These are phyloP conservation scores for Acer saccharum DNA, from an alignment of 345 rosid species.

Conservation along the genomic window DNA sequence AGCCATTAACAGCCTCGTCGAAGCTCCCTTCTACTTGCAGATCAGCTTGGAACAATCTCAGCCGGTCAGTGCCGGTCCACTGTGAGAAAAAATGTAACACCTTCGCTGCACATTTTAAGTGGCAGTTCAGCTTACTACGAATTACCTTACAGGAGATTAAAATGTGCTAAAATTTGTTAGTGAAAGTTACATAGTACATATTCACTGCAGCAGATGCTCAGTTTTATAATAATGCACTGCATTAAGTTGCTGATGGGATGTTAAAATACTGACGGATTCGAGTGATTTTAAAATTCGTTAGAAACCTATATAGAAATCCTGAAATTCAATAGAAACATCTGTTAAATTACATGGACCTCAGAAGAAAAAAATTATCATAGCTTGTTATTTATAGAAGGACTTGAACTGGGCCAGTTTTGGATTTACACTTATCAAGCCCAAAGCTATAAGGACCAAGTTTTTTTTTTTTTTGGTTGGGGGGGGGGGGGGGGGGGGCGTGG, in stretches of 20 bases:
- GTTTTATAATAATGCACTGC: background rate
- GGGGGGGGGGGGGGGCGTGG: no score
- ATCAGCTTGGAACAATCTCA: slow-evolving; percentile 75
- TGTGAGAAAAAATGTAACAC: slow-evolving; percentile 34
- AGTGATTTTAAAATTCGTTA: background rate
- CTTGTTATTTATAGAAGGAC: background rate
- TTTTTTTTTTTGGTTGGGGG: no score
- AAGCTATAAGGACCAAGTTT: no score
- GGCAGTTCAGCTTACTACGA: background rate
- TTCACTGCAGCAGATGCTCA: background rate
- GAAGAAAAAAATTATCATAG: background rate
- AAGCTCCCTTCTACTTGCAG: slow-evolving; percentile 74
- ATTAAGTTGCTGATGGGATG: no score
- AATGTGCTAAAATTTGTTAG: background rate
- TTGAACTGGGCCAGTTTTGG: background rate
- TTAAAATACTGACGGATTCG: no score
- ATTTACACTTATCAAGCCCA: background rate
- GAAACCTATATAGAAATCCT: background rate
- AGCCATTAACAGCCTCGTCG: slow-evolving; percentile 72
- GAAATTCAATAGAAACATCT: background rate
- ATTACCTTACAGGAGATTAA: background rate
- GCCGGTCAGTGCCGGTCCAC: slow-evolving; percentile 47
- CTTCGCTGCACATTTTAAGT: slow-evolving; percentile 44
- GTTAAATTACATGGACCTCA: no score
- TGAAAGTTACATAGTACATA: background rate